A percentile compares a stretch with the other conserved stretches of the same genome.
Evolutionary conservation across 495 filamentous ascomycete species (phyloP).

Genomic region (Patellaria atrata): DNA sequence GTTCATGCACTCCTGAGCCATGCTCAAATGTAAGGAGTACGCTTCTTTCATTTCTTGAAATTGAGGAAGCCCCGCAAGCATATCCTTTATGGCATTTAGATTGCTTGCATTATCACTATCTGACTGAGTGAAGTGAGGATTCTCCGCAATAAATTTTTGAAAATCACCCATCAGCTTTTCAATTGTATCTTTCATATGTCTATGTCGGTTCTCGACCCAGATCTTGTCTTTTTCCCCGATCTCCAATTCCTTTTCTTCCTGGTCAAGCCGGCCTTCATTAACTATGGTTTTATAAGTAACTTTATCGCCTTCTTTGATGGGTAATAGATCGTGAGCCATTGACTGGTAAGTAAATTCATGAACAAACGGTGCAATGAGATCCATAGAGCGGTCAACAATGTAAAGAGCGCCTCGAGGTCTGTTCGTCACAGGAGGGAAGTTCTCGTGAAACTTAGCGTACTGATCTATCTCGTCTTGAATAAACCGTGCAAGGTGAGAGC

Average conservation of each 20-base stretch:
- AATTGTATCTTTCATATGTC: constrained; percentile 96
- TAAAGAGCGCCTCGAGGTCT: constrained; percentile 72
- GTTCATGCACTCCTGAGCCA: constrained; percentile 98
- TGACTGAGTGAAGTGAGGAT: constrained; percentile 82
- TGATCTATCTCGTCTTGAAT: constrained; percentile 80
- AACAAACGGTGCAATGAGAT: constrained; percentile 68
- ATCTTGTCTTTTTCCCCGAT: constrained; percentile 79
- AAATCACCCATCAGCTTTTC: constrained; percentile 88
- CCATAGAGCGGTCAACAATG: constrained; percentile 85
- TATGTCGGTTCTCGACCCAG: constrained; percentile 85
- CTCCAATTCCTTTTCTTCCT: constrained; percentile 77
- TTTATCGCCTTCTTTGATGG: constrained; percentile 76
- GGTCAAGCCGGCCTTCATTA: constrained; percentile 51
- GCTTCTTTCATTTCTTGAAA: constrained; percentile 90
- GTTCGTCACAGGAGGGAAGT: constrained; percentile 68
- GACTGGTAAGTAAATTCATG: constrained; percentile 98
- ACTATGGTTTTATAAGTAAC: constrained; percentile 65
- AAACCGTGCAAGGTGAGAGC: constrained; percentile 76
- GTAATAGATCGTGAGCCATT: constrained; percentile 87
- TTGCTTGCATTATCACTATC: constrained; percentile 51
- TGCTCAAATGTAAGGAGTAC: constrained; percentile 86
- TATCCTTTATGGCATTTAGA: constrained; percentile 87
- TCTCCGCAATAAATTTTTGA: constrained; percentile 73
- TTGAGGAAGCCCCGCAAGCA: constrained; percentile 87
- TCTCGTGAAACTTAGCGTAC: constrained; percentile 63